phyloP scores from a whole-genome alignment of 257 asterid genomes.

The Ilex aquifolium region DNA sequence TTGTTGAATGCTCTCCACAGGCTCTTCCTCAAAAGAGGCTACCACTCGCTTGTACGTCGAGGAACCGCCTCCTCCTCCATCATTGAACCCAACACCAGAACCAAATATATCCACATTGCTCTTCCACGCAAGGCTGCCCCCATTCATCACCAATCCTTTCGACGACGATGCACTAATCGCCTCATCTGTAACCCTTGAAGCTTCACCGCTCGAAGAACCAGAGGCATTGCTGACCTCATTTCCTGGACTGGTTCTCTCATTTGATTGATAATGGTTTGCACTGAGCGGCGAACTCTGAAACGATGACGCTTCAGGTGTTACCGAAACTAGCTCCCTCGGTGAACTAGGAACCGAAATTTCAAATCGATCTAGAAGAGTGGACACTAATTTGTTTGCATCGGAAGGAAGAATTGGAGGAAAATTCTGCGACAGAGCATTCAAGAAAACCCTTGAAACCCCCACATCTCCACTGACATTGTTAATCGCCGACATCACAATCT shows the following conservation, averaged over 20 bases:
- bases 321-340: conserved; percentile 34
- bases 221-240: conserved; percentile 29
- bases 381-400: conserved; percentile 65
- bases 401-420: conserved; percentile 69
- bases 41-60: conserved; percentile 33
- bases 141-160: too few species aligned
- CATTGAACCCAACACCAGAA: conserved; percentile 33
- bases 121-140: conserved; percentile 19
- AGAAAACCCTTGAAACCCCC: conserved; percentile 43
- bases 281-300: conserved; percentile 57
- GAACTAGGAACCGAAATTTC: conserved; percentile 49
- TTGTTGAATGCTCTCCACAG: conserved; percentile 68
- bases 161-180: too few species aligned
- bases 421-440: conserved; percentile 54
- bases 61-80: conserved; percentile 32
- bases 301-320: conserved; percentile 39
- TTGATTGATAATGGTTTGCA: conserved; percentile 40
- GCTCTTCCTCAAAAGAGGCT: conserved; percentile 61
- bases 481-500: conserved; percentile 51
- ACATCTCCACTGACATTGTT: conserved; percentile 29
- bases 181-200: conserved; percentile 28
- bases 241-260: conserved; percentile 20
- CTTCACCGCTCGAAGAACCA: conserved; percentile 27
- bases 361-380: conserved; percentile 58
- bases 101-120: conserved; percentile 58